These are phyloP conservation scores for Clavispora fructus DNA, from an alignment of 805 yeast species.

Conservation along the genomic window DNA sequence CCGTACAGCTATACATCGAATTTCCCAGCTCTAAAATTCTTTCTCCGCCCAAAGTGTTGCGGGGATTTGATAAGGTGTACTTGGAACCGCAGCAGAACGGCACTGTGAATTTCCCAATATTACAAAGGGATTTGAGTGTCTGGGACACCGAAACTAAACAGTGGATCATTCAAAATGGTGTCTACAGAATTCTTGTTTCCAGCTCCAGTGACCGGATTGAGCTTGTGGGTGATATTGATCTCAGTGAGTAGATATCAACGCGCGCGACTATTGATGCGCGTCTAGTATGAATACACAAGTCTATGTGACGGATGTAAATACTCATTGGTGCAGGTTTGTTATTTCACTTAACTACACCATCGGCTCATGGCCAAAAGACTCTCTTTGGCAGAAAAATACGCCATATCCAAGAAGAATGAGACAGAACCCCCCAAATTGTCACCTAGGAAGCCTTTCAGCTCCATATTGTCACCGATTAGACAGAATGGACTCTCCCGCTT, in stretches of 20 bases:
- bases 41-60: slow-evolving; percentile 48
- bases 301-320: slow-evolving; percentile 3
- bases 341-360: not conserved
- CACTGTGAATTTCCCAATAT: slow-evolving; percentile 38
- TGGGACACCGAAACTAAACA: slow-evolving; percentile 54
- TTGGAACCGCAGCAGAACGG: slow-evolving; percentile 37
- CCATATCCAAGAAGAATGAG: slow-evolving; percentile 3
- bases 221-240: slow-evolving; percentile 41
- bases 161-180: slow-evolving; percentile 56
- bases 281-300: not conserved
- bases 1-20: slow-evolving; percentile 50
- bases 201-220: slow-evolving; percentile 45
- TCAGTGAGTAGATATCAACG: slow-evolving; percentile 11
- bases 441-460: not conserved
- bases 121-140: slow-evolving; percentile 48
- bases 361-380: slow-evolving; percentile 8
- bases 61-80: slow-evolving; percentile 55
- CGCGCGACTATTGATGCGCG: not conserved
- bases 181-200: slow-evolving; percentile 47
- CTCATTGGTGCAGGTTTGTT: not conserved
- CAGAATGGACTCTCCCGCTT: not conserved
- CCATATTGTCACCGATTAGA: not conserved
- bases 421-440: not conserved
- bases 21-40: slow-evolving; percentile 42
- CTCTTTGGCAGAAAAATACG: slow-evolving; percentile 14